Evolutionary conservation across 192 early-diverging fungal species (phyloP), one percentile per base, ranked within the genome.

Genomic region (Gaertneriomyces sp.): DNA sequence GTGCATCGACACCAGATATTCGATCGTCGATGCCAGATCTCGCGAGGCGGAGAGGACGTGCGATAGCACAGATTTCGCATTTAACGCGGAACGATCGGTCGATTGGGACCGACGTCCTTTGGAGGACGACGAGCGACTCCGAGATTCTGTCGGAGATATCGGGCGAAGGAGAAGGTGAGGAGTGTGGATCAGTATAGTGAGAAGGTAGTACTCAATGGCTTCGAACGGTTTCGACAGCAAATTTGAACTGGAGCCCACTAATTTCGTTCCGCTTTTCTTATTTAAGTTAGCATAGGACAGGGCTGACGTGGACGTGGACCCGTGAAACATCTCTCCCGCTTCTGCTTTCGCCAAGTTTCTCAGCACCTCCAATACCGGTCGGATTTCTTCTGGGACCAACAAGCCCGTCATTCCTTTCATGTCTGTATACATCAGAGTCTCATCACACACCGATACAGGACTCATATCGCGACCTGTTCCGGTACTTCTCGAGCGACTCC

Each of bases 181-280:
- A 7, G 64, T 47, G 53, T 60, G 59, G 49, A 66, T 8, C 41
- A 73, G 55, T n/a, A 73, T 66, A 45, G 38, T 68, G 52, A 68
- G 39, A 41, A 73, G 14, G 5, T 68, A 51, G 12, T 40, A n/a
- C 47, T 68, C 63, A 45, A 73, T 56, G n/a, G 42, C 55, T 12
- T 41, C 58, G 39, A 73, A 68, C 2, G 64, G 64, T 33, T 33
- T 33, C 25, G 25, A 33, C 25, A 33, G 25, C 25, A 33, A 33
- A 2, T 2, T n/a, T 61, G 46, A 0, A 17, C 17, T 20, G 40
- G 16, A 6, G n/a, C 14, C 14, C 20, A 43, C 45, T 10, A 25
- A 4, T 17, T 12, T 56, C 11, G 54, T 12, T 19, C 11, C 11
- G 54, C 16, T 56, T n/a, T 56, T 56, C 12, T 33, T 56, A 19